A percentile compares a stretch with the other conserved stretches of the same genome.
Conservation (phyloP, 179 eudicot genomes). For the Spergularia azorica region DNA sequence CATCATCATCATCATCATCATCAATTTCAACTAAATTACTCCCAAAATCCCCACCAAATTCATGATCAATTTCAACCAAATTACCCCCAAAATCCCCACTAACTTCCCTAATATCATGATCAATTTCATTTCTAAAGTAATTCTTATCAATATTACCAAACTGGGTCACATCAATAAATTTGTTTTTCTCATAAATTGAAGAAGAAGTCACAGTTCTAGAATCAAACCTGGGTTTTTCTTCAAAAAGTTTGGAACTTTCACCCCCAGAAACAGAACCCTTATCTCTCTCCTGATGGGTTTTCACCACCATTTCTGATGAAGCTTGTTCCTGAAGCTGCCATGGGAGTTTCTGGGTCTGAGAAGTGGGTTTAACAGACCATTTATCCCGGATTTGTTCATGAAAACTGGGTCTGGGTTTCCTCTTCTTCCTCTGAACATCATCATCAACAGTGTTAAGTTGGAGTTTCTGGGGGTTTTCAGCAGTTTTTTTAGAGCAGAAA, state of each 20-base stretch:
- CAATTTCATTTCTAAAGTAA: background rate
- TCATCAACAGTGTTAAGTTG: conserved; percentile 19
- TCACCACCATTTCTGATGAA: conserved; percentile 2
- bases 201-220: conserved; percentile 9
- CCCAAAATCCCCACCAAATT: background rate
- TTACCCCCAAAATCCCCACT: conserved; percentile 11
- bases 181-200: conserved; percentile 8
- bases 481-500: conserved; percentile 32
- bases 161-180: background rate
- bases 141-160: background rate
- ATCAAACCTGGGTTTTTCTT: conserved; percentile 8
- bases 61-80: background rate
- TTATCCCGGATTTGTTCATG: conserved; percentile 69
- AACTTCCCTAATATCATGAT: conserved; percentile 6
- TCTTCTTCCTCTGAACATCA: conserved; percentile 42
- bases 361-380: conserved; percentile 68
- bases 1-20: conserved; percentile 4
- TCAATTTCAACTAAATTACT: background rate
- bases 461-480: conserved; percentile 25
- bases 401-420: conserved; percentile 86
- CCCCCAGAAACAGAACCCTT: background rate
- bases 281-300: background rate
- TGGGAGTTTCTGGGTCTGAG: conserved; percentile 50
- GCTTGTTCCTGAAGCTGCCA: conserved; percentile 52
- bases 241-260: conserved; percentile 14